Base-by-base conservation (phyloP, 1,139 yeast genomes). In the Suhomyces kunorum region DNA sequence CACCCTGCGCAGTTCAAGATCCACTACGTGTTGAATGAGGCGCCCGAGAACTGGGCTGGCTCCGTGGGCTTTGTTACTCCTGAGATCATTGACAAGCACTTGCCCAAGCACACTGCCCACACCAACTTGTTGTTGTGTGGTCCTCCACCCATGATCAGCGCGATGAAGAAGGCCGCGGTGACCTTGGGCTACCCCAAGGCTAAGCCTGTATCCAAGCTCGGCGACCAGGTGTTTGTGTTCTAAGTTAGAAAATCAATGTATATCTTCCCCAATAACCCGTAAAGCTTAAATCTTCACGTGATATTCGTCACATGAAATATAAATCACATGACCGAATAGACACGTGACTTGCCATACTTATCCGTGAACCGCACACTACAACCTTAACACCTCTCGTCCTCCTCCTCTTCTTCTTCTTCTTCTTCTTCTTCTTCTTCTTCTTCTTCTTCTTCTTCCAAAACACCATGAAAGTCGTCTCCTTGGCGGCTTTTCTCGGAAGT, bases 171-270 rank as follows among this genome's bases (percentile, higher is more conserved):
- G 72, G 87, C 86, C 38, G 89, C 95, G 27, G 76, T 75, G 37
- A 69, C 73, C 16, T 75, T 90, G 53, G 98, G 97, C 15, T 94
- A 69, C 66, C 78, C 78, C 40, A 89, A 88, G 77, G 90, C 97
- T 43, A 85, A 81, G 66, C 94, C 96, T 4, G 89, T 90, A 26
- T 84, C 95, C 38, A 89, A 89, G 70, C 77, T 87, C 58, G 95
- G 89, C 42, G 98, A 94, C 67, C 95, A 89, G 68, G 87, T 90
- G 24, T 92, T 92, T 68, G 85, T 85, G 22, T 89, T 89, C 58
- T 89, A 75, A 59, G 14, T 12, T 29, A 28, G 17, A 20, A 18
- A 20, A 20, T 30, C 12, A 17, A 27, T 23, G 16, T 29, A 30
- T 20, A 9, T 20, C n/a, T 20, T 11, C 11, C 8, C 8, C 5